Base-by-base conservation (phyloP, 805 yeast genomes). In the Lachancea waltii region DNA sequence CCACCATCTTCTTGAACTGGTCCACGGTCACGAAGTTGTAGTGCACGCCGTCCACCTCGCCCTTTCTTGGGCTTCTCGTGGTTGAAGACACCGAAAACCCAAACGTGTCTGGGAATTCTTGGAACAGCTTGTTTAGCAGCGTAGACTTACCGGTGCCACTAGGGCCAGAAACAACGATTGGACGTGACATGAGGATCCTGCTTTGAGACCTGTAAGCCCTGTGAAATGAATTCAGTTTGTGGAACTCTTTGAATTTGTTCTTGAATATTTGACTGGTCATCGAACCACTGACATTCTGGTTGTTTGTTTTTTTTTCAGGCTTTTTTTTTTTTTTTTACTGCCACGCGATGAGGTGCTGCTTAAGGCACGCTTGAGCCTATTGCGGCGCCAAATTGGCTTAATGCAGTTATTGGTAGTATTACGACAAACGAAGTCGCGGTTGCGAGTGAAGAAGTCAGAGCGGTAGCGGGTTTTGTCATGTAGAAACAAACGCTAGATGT, bases 111-210 rank as follows among this genome's bases (percentile, higher is more conserved):
- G 98, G 98, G 64, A 62, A 87, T 62, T 90, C 97, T 33, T 83
- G 87, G 57, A 92, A 84, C 48, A 92, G 70, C 60, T 80, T 82
- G 67, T 92, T 87, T 59, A 92, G 71, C 39, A 92, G 70, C 9
- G 99, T 92, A 49, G 97, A 86, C 65, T 92, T 92, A 47, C 99
- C 99, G 26, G 97, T 73, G 52, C 78, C 95, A 36, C 96, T 85
- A 40, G 99, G 99, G 49, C 98, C 99, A 29, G 96, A 87, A 45
- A 92, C 74, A 47, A 92, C 97, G 48, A 92, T 81, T 36, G 97
- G 97, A 64, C 92, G 85, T 31, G 60, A 45, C 63, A 60, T 60
- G 14, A 4, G 14, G 14, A 7, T 22, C 14, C 33, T 21, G n/a
- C 11, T 16, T 11, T 19, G 8, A 4, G 23, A 29, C 22, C 23